Percentiles rank a stretch among this genome's conserved stretches.
These are phyloP conservation scores for Flaveria ramosissima DNA, from an alignment of 129 eudicot genomes.

Conservation along the genomic window DNA sequence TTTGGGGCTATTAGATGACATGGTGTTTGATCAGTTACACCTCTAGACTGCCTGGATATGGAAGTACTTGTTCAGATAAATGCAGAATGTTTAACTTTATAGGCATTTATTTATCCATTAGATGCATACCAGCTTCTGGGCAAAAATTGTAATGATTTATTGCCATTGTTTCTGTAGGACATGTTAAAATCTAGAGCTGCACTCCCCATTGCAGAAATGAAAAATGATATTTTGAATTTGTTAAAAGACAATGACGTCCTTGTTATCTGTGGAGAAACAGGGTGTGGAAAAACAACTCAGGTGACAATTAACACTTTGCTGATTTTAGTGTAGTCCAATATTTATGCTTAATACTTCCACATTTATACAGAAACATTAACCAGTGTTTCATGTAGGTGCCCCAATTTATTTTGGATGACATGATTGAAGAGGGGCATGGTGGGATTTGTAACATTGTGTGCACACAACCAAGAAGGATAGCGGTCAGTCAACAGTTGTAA, in stretches of 20 bases:
- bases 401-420: slow-evolving; percentile 86
- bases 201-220: slow-evolving; percentile 87
- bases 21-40: neutral
- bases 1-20: slow-evolving; percentile 8
- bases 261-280: slow-evolving; percentile 96
- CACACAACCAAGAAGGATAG: slow-evolving; percentile 98
- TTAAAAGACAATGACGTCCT: slow-evolving; percentile 77
- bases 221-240: slow-evolving; percentile 60
- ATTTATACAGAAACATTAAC: slow-evolving; percentile 3
- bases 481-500: slow-evolving; percentile 58
- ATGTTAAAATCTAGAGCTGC: slow-evolving; percentile 75
- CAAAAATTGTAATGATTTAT: slow-evolving; percentile 26
- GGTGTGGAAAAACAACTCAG: slow-evolving; percentile 99
- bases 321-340: slow-evolving; percentile 16
- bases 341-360: slow-evolving; percentile 10
- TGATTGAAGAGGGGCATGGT: slow-evolving; percentile 84
- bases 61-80: slow-evolving; percentile 15
- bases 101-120: slow-evolving; percentile 12
- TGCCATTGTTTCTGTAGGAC: slow-evolving; percentile 41
- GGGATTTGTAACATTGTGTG: slow-evolving; percentile 92
- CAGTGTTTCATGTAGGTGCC: slow-evolving; percentile 66
- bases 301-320: slow-evolving; percentile 40
- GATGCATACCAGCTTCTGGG: slow-evolving; percentile 8
- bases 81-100: slow-evolving; percentile 6
- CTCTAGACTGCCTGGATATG: slow-evolving; percentile 8